These are phyloP conservation scores for Yamadazyma laniorum DNA, from an alignment of 805 yeast species.

Conservation along the genomic window DNA sequence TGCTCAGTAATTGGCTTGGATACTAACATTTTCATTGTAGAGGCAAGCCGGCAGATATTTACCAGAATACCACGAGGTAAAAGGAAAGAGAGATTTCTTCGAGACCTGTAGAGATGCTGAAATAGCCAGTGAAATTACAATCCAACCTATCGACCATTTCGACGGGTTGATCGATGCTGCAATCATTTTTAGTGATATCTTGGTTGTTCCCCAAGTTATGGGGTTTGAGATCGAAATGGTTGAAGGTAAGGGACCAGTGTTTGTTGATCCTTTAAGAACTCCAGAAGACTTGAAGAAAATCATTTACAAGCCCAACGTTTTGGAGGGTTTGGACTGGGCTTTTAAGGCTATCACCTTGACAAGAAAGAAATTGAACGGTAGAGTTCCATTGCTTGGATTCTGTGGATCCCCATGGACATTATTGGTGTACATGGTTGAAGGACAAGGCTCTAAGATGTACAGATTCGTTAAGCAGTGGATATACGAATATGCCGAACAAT, in stretches of 20 bases:
- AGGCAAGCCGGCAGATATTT: constrained; percentile 95
- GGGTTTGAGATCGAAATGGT: constrained; percentile 93
- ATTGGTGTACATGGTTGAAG: constrained; percentile 95
- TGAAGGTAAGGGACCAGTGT: constrained; percentile 92
- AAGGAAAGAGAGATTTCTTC: constrained; percentile 83
- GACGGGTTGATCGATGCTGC: constrained; percentile 94
- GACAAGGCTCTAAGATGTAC: constrained; percentile 91
- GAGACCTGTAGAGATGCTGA: constrained; percentile 96
- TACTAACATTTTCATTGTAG: too few species aligned
- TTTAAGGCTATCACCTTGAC: constrained; percentile 90
- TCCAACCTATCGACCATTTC: constrained; percentile 90
- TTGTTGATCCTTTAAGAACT: constrained; percentile 79
- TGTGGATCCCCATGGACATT: constrained; percentile 99
- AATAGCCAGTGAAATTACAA: constrained; percentile 88
- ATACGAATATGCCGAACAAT: constrained; percentile 69
- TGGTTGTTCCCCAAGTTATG: constrained; percentile 97
- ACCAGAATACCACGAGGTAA: constrained; percentile 89
- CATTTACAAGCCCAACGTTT: constrained; percentile 64
- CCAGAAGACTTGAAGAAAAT: constrained; percentile 65
- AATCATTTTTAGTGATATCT: constrained; percentile 90
- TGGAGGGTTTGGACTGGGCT: constrained; percentile 87
- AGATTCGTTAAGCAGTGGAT: constrained; percentile 92
- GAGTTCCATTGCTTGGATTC: constrained; percentile 93
- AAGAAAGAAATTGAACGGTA: constrained; percentile 79
- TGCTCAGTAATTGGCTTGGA: not conserved